Conservation (phyloP, 1,284 basidiomycete genomes). For the Afroboletus lepidellus region DNA sequence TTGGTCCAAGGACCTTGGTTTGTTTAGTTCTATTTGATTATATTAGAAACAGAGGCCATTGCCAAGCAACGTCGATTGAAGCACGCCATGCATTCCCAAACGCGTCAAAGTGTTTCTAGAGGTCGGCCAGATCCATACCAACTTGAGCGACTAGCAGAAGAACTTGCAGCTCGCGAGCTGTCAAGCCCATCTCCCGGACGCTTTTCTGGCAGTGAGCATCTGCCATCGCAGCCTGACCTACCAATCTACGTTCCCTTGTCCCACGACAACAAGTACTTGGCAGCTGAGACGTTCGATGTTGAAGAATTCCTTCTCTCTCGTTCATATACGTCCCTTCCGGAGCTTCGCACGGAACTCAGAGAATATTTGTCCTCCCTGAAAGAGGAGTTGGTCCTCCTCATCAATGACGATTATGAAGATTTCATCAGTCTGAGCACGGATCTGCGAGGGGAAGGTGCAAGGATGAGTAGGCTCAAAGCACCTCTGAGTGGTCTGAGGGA, state of each 20-base stretch:
- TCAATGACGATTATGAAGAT: slow-evolving; percentile 97
- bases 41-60: slow-evolving; percentile 29
- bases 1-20: background rate
- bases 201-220: slow-evolving; percentile 11
- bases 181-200: slow-evolving; percentile 14
- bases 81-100: slow-evolving; percentile 24
- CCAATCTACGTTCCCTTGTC: slow-evolving; percentile 78
- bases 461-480: slow-evolving; percentile 62
- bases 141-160: slow-evolving; percentile 70
- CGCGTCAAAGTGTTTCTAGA: slow-evolving; percentile 15
- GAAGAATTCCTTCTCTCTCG: slow-evolving; percentile 89
- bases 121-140: slow-evolving; percentile 52
- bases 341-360: slow-evolving; percentile 83
- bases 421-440: slow-evolving; percentile 95
- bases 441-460: slow-evolving; percentile 76
- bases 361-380: slow-evolving; percentile 83
- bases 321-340: slow-evolving; percentile 82
- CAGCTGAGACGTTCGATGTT: slow-evolving; percentile 69
- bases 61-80: slow-evolving; percentile 23
- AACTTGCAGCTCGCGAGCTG: slow-evolving; percentile 60
- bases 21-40: slow-evolving; percentile 14
- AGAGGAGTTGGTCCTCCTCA: slow-evolving; percentile 90
- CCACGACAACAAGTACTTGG: slow-evolving; percentile 74
- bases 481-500: slow-evolving; percentile 65
- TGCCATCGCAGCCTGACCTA: slow-evolving; percentile 44